A percentile compares a stretch with the other conserved stretches of the same genome.
Evolutionary conservation across 192 early-diverging fungal genomes (phyloP).

Genomic region (Umbelopsis sp.): DNA sequence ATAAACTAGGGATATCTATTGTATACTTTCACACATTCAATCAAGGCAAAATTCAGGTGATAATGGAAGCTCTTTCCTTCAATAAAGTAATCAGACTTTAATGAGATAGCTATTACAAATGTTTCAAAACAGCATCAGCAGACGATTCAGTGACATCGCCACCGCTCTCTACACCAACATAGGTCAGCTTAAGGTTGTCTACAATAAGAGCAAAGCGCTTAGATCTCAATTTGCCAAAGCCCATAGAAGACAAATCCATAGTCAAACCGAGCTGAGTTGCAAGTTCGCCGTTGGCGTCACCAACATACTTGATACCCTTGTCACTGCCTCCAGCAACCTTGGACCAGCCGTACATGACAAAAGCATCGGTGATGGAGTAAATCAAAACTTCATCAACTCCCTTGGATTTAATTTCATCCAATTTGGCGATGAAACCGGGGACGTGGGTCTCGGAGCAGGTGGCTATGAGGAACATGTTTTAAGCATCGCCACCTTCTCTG

Average conservation of each 20-base stretch:
- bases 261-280: conserved; percentile 37
- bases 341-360: conserved; percentile 60
- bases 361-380: conserved; percentile 53
- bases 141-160: conserved; percentile 14
- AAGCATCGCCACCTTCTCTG: conserved; percentile 34
- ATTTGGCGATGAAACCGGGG: conserved; percentile 52
- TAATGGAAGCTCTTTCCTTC: too few species aligned
- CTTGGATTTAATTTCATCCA: conserved; percentile 48
- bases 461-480: conserved; percentile 47
- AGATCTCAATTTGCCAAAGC: conserved; percentile 53
- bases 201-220: conserved; percentile 59
- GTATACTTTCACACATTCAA: too few species aligned
- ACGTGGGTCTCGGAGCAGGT: conserved; percentile 59
- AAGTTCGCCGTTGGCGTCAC: conserved; percentile 55
- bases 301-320: conserved; percentile 48
- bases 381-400: conserved; percentile 58
- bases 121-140: conserved; percentile 23
- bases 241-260: conserved; percentile 58
- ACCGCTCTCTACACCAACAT: conserved; percentile 53
- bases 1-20: neutral
- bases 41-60: too few species aligned
- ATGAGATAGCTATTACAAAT: conserved; percentile 20
- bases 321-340: conserved; percentile 35
- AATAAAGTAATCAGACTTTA: neutral
- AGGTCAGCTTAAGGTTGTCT: conserved; percentile 53